phyloP scores from a whole-genome alignment of 441 rosid species.

The Arabidopsis lyrata region DNA sequence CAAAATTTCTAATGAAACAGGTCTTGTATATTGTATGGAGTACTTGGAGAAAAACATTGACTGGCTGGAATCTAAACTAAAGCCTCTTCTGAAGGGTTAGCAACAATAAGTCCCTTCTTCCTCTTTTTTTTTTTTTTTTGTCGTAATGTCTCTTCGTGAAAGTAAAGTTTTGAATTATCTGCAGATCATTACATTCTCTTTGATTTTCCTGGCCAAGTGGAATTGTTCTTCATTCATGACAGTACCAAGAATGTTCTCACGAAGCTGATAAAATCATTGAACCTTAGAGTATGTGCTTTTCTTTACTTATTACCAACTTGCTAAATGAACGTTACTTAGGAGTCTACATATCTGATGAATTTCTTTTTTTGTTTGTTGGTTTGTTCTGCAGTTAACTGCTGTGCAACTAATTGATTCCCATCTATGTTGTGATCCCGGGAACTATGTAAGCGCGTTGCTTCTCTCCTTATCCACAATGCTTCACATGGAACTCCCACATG shows the following conservation, averaged over 20 bases:
- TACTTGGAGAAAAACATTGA: conserved; percentile 89
- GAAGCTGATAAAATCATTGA: conserved; percentile 75
- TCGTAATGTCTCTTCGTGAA: neutral
- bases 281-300: conserved; percentile 71
- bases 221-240: conserved; percentile 81
- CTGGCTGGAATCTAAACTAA: conserved; percentile 81
- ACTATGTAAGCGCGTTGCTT: conserved; percentile 82
- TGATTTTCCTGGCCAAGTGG: conserved; percentile 98
- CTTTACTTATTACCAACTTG: conserved; percentile 1
- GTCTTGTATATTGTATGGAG: conserved; percentile 92
- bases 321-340: conserved; percentile 3
- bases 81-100: conserved; percentile 85
- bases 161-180: conserved; percentile 23
- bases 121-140: neutral
- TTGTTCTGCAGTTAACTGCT: conserved; percentile 73
- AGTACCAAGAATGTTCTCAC: conserved; percentile 76
- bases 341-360: conserved; percentile 24
- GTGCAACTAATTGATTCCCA: conserved; percentile 89
- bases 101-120: conserved; percentile 1
- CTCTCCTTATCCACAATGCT: conserved; percentile 88
- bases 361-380: conserved; percentile 7
- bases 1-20: conserved; percentile 41
- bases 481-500: conserved; percentile 91
- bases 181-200: conserved; percentile 96
- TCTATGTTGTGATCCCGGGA: conserved; percentile 86